phyloP scores from a whole-genome alignment of 495 filamentous ascomycete genomes.

The Penicillium coprophilum region DNA sequence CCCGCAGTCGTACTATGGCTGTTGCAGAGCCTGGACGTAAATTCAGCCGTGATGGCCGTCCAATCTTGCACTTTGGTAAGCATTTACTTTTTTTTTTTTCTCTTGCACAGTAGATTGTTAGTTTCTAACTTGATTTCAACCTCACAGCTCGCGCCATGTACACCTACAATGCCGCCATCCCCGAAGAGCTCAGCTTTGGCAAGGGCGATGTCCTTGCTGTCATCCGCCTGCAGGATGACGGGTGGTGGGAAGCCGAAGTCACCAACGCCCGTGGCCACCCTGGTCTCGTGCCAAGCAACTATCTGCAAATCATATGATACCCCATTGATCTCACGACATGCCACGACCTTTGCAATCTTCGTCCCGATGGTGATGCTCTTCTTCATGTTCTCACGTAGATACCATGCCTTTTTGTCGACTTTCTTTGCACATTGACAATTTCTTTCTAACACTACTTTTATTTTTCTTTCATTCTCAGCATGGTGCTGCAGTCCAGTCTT shows the following conservation, averaged over 20 bases:
- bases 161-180: constrained; percentile 89
- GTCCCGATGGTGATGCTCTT: constrained; percentile 28
- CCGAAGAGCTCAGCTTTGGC: constrained; percentile 88
- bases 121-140: not conserved
- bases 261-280: constrained; percentile 70
- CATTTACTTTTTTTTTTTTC: constrained; percentile 10
- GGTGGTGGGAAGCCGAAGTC: constrained; percentile 99
- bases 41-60: constrained; percentile 79
- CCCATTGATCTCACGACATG: constrained; percentile 29
- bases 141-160: constrained; percentile 83
- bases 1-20: constrained; percentile 79
- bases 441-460: constrained; percentile 14
- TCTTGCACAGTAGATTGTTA: not conserved
- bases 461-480: constrained; percentile 14
- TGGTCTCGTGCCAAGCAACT: constrained; percentile 96
- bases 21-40: constrained; percentile 59
- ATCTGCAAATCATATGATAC: constrained; percentile 65
- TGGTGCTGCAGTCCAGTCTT: constrained; percentile 10
- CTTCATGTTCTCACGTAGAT: constrained; percentile 31
- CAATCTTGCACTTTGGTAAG: constrained; percentile 92
- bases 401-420: constrained; percentile 24
- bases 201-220: constrained; percentile 93
- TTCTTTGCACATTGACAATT: constrained; percentile 28
- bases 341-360: constrained; percentile 21
- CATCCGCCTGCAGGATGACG: constrained; percentile 91